These are phyloP conservation scores for Endoconidiophora laricicola DNA, from an alignment of 2,329 filamentous ascomycete species.

Conservation along the genomic window DNA sequence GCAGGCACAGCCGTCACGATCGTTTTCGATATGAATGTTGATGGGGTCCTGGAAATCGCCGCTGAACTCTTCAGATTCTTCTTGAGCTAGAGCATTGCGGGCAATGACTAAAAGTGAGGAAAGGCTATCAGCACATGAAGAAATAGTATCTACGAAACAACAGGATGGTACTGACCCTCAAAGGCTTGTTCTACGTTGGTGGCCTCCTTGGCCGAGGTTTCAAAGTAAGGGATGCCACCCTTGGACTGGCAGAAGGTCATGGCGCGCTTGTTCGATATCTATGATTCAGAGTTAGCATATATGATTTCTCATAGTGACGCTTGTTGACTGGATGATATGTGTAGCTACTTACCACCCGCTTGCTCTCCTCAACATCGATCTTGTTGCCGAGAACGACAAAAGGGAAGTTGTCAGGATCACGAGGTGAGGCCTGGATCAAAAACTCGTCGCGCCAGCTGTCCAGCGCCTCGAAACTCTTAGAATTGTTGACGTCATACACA, in stretches of 20 bases:
- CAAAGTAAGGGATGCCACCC: slow-evolving; percentile 94
- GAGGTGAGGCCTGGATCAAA: slow-evolving; percentile 86
- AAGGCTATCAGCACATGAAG: not conserved
- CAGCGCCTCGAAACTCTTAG: slow-evolving; percentile 95
- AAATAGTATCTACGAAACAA: not conserved
- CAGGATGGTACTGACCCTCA: slow-evolving; percentile 34
- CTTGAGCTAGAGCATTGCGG: slow-evolving; percentile 83
- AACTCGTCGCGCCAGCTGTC: slow-evolving; percentile 99
- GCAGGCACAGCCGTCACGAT: slow-evolving; percentile 84
- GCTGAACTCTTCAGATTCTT: slow-evolving; percentile 95
- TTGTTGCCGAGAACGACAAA: slow-evolving; percentile 98
- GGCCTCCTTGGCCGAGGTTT: slow-evolving; percentile 97
- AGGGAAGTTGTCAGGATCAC: slow-evolving; percentile 93
- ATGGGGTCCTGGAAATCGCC: slow-evolving; percentile 96
- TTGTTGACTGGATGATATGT: not conserved
- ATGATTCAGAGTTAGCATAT: slow-evolving; percentile 5
- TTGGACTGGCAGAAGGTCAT: slow-evolving; percentile 97
- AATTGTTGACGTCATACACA: slow-evolving; percentile 97
- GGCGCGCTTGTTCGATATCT: slow-evolving; percentile 89
- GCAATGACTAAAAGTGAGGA: slow-evolving; percentile 56
- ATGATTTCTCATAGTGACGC: not conserved
- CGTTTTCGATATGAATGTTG: slow-evolving; percentile 91
- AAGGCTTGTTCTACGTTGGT: slow-evolving; percentile 84
- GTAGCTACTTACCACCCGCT: slow-evolving; percentile 53
- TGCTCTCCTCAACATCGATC: slow-evolving; percentile 96